Base-by-base conservation (phyloP, 1,139 yeast species). In the Yamadazyma jaroonii region DNA sequence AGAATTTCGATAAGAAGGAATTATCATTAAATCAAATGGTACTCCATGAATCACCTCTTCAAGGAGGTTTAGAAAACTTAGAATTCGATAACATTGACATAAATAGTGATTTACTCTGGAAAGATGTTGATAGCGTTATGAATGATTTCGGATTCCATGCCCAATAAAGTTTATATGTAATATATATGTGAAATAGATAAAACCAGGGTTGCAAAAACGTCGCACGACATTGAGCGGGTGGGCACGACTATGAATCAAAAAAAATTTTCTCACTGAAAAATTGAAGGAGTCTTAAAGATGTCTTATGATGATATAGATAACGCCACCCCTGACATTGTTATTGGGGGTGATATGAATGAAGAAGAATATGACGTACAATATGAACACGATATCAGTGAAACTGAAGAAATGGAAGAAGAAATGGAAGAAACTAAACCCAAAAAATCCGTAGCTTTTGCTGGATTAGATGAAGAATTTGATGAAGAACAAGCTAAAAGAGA, bases 51-150 rank as follows among this genome's bases (percentile, higher is more conserved):
- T 60, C 67, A 6, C 69, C 72, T 8, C 37, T 51, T 11, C 64
- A 61, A 36, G 56, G 54, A 20, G 61, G 64, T 17, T 46, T 63
- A 25, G 67, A 61, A 31, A 61, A 55, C 37, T 50, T 67, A 32
- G 72, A 66, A 36, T 45, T 62, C 39, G 64, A 57, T 35, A 49
- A 53, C 12, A 54, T 67, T 38, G 74, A 67, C 36, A 49, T 63
- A 42, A 62, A 59, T 41, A 79, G 82, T 26, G 96, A 84, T 41
- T 61, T 82, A 50, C 74, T 88, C 10, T 88, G 95, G 90, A 84
- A 84, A 54, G 96, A 90, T 54, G 95, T 90, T 20, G 96, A 88
- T 47, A 72, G 86, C 37, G 86, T 90, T 42, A 88, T 90, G 96
- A 86, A 86, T 50, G 96, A 89, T 54, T 89, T 89, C 63, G 97